Evolutionary conservation across 805 yeast genomes (phyloP).

Genomic region (Saccharomycopsis olivae): DNA sequence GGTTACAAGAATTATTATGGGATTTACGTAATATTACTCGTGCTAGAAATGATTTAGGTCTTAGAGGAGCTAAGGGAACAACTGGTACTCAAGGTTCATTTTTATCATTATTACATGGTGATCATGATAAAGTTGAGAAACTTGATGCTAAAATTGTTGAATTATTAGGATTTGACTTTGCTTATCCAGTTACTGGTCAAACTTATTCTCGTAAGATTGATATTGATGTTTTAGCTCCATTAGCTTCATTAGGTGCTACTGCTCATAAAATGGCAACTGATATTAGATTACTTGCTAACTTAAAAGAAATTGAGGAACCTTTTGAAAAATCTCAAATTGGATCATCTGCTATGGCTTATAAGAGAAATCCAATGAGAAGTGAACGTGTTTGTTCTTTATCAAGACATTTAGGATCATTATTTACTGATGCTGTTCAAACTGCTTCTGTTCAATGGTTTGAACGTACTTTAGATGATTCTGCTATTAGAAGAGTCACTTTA

Average conservation of each 20-base stretch:
- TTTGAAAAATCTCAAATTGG: slow-evolving; percentile 98
- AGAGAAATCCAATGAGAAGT: slow-evolving; percentile 98
- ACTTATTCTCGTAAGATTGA: slow-evolving; percentile 98
- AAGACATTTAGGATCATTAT: slow-evolving; percentile 86
- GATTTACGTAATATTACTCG: slow-evolving; percentile 91
- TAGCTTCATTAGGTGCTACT: slow-evolving; percentile 89
- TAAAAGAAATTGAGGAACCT: slow-evolving; percentile 97
- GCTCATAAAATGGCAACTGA: slow-evolving; percentile 98
- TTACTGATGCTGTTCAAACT: slow-evolving; percentile 90
- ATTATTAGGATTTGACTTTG: slow-evolving; percentile 85
- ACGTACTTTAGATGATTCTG: slow-evolving; percentile 96
- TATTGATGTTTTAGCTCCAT: slow-evolving; percentile 84
- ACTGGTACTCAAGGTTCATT: slow-evolving; percentile 99
- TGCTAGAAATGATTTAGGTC: slow-evolving; percentile 92
- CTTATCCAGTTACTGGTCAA: slow-evolving; percentile 97
- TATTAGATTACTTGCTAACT: slow-evolving; percentile 86
- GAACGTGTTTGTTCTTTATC: slow-evolving; percentile 98
- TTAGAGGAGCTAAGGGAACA: slow-evolving; percentile 98
- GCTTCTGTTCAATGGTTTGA: slow-evolving; percentile 99
- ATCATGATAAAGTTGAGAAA: slow-evolving; percentile 91
- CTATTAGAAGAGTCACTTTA: slow-evolving; percentile 91
- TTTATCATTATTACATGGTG: slow-evolving; percentile 89
- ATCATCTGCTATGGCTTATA: slow-evolving; percentile 97
- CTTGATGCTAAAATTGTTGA: slow-evolving; percentile 89
- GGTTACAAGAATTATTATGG: slow-evolving; percentile 98